Evolutionary conservation across 2,329 filamentous ascomycete genomes (phyloP).

Genomic region (Paraphoma chrysanthemicola): DNA sequence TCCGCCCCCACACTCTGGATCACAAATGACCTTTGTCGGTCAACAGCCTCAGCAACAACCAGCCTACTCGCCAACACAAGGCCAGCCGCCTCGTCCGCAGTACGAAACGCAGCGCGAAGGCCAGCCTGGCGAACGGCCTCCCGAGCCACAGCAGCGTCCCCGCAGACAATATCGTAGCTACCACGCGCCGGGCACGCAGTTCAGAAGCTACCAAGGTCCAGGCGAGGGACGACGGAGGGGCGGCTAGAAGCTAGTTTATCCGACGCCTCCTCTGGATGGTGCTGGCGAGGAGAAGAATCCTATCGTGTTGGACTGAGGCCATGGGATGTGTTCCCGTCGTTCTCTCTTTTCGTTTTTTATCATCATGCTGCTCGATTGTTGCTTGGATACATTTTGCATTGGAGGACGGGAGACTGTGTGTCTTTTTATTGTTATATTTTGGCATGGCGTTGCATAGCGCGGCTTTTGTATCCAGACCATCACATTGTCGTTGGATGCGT

Average conservation of each 20-base stretch:
- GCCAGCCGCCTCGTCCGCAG: slow-evolving; percentile 20
- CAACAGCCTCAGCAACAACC: slow-evolving; percentile 12
- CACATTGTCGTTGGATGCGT: background rate
- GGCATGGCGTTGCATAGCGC: slow-evolving; percentile 29
- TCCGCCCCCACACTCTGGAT: slow-evolving; percentile 30
- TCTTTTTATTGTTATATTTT: too few species aligned
- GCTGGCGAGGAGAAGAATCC: background rate
- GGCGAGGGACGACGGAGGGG: slow-evolving; percentile 31
- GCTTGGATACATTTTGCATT: background rate
- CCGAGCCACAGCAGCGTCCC: slow-evolving; percentile 33
- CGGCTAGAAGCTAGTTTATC: slow-evolving; percentile 10
- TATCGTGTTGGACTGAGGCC: background rate
- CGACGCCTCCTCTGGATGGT: background rate
- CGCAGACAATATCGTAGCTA: slow-evolving; percentile 40
- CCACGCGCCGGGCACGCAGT: slow-evolving; percentile 44
- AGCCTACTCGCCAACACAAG: slow-evolving; percentile 29
- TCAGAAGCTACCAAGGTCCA: slow-evolving; percentile 42
- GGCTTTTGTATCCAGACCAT: background rate
- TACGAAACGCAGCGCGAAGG: slow-evolving; percentile 28
- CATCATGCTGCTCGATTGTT: background rate
- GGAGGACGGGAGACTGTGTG: too few species aligned
- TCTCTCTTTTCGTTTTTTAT: background rate
- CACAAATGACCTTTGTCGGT: slow-evolving; percentile 19
- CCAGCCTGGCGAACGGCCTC: slow-evolving; percentile 16
- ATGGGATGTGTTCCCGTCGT: background rate